Evolutionary conservation across 805 yeast species (phyloP).

Genomic region (Sugiyamaella americana): DNA sequence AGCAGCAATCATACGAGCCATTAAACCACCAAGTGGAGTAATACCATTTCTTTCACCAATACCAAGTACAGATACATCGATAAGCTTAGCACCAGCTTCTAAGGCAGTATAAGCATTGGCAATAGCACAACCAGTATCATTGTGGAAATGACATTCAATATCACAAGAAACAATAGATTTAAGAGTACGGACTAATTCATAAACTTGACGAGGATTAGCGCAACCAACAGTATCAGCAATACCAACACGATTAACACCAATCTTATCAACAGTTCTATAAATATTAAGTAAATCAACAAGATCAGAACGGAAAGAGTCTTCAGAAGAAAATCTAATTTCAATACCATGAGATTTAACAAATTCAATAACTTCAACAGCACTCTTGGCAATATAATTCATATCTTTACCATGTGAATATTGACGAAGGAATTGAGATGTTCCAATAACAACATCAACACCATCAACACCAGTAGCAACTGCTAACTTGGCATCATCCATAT

Average conservation of each 20-base stretch:
- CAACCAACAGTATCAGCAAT: constrained; percentile 99
- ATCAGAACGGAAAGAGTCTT: constrained; percentile 96
- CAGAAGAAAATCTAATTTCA: constrained; percentile 94
- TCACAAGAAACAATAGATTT: constrained; percentile 93
- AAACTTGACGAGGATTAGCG: constrained; percentile 98
- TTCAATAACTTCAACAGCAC: constrained; percentile 95
- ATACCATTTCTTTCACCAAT: constrained; percentile 99
- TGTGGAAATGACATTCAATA: constrained; percentile 97
- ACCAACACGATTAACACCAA: constrained; percentile 98
- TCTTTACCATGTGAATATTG: constrained; percentile 97
- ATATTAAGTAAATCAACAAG: constrained; percentile 91
- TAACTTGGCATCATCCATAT: constrained; percentile 96
- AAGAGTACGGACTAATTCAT: constrained; percentile 90
- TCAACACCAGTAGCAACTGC: constrained; percentile 99
- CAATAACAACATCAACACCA: constrained; percentile 98
- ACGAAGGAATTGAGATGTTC: constrained; percentile 92
- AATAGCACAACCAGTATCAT: constrained; percentile 98
- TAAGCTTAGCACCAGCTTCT: constrained; percentile 94
- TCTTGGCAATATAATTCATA: constrained; percentile 94
- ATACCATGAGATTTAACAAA: constrained; percentile 95
- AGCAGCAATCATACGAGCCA: constrained; percentile 99
- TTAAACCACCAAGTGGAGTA: constrained; percentile 93
- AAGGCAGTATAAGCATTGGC: constrained; percentile 97
- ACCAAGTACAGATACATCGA: constrained; percentile 93
- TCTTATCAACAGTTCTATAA: constrained; percentile 92